Evolutionary conservation across 1,139 yeast genomes (phyloP).

Genomic region (Scheffersomyces titani): DNA sequence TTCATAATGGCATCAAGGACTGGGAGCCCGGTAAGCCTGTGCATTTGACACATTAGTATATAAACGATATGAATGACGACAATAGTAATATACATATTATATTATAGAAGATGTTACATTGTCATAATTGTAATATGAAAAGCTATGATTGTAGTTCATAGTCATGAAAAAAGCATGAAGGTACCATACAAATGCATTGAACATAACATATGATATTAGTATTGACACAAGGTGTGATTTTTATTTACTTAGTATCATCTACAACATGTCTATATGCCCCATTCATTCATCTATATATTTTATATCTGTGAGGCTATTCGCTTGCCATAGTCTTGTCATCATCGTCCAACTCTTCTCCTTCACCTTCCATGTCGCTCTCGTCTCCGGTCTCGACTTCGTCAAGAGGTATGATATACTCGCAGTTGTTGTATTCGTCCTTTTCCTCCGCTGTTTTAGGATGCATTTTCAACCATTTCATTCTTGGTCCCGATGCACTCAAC

Average conservation of each 20-base stretch:
- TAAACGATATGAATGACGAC: background rate
- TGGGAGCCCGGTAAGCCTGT: constrained; percentile 77
- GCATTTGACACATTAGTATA: constrained; percentile 54
- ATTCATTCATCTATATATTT: background rate
- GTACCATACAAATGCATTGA: no score
- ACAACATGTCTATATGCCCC: background rate
- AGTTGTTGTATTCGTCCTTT: constrained; percentile 56
- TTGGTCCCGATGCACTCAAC: constrained; percentile 75
- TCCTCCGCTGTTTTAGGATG: constrained; percentile 64
- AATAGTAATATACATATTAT: constrained; percentile 4
- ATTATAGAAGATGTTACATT: background rate
- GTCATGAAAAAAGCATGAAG: no score
- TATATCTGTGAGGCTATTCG: constrained; percentile 17
- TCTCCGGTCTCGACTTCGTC: constrained; percentile 18
- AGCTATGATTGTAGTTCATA: no score
- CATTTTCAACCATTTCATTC: constrained; percentile 93
- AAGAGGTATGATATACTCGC: constrained; percentile 60
- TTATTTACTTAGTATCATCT: background rate
- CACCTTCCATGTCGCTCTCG: constrained; percentile 25
- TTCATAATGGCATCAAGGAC: constrained; percentile 70
- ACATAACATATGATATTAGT: background rate
- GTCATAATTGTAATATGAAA: no score
- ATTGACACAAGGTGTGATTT: no score
- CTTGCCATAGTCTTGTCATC: constrained; percentile 54
- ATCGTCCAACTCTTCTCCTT: constrained; percentile 28